Evolutionary conservation across 2,329 filamentous ascomycete species (phyloP).

Genomic region (Penicillium sp.): DNA sequence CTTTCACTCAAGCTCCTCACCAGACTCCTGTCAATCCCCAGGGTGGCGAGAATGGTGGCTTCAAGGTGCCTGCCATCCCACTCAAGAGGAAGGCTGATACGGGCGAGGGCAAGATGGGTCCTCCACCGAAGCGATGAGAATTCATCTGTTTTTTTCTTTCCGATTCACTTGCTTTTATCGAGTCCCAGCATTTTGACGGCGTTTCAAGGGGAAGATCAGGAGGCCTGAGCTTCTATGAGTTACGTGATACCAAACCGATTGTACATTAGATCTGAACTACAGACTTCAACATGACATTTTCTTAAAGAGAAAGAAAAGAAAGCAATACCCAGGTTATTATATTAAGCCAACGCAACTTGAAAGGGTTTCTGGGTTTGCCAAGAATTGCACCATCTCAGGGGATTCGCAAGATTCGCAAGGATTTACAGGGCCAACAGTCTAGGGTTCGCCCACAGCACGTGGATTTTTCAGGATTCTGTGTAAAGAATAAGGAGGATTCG

Average conservation of each 20-base stretch:
- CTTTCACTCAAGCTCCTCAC: conserved; percentile 73
- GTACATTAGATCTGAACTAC: conserved; percentile 6
- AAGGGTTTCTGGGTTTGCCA: not conserved
- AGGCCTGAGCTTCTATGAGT: conserved; percentile 8
- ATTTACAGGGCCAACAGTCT: not conserved
- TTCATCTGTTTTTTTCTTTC: not conserved
- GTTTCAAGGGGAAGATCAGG: conserved; percentile 11
- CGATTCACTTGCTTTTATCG: conserved; percentile 6
- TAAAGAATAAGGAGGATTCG: not conserved
- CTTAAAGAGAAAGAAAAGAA: not conserved
- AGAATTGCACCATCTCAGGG: not conserved
- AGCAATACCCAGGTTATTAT: not conserved
- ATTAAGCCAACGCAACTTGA: not conserved
- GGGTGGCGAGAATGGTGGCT: conserved; percentile 51
- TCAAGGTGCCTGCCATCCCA: conserved; percentile 74
- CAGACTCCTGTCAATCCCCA: conserved; percentile 20
- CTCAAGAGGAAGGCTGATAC: conserved; percentile 64
- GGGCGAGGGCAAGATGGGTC: conserved; percentile 49
- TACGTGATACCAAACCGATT: conserved; percentile 16
- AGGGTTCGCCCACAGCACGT: not conserved
- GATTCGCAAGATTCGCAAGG: not conserved
- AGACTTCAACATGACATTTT: not conserved
- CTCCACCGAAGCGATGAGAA: conserved; percentile 30
- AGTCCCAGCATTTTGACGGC: conserved; percentile 15
- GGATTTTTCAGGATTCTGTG: not conserved